A percentile compares a stretch with the other conserved stretches of the same genome.
Conservation (phyloP, 2,329 filamentous ascomycete species). For the Microcyclospora tardicrescens region DNA sequence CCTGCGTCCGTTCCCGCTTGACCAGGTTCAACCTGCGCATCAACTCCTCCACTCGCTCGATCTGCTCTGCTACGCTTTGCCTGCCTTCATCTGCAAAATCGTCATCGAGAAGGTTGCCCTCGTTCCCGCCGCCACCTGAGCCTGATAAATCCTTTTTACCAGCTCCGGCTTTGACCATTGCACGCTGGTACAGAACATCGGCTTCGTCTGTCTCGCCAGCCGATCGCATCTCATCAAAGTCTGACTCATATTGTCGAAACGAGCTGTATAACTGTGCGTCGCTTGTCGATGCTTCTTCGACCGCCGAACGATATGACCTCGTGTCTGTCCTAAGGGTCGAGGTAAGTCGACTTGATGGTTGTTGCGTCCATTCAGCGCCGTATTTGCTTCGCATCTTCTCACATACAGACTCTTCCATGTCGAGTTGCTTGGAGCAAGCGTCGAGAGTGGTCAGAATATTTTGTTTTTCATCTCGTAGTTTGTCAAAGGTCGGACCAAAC, state of each 20-base stretch:
- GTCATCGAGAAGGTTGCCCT: constrained; percentile 77
- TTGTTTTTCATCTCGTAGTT: constrained; percentile 63
- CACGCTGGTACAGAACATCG: constrained; percentile 77
- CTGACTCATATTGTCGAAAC: constrained; percentile 68
- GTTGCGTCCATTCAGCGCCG: constrained; percentile 89
- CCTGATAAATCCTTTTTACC: constrained; percentile 39
- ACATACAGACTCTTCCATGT: constrained; percentile 95
- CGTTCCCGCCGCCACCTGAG: constrained; percentile 36
- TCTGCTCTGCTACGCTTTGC: constrained; percentile 76
- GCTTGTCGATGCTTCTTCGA: constrained; percentile 79
- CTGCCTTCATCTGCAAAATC: constrained; percentile 75
- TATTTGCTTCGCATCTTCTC: constrained; percentile 99
- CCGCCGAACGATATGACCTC: constrained; percentile 71
- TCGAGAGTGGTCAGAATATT: constrained; percentile 62
- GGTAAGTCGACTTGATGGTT: constrained; percentile 82
- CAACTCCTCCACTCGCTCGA: constrained; percentile 75
- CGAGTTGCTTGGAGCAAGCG: constrained; percentile 71
- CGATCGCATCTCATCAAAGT: constrained; percentile 90
- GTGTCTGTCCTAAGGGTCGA: constrained; percentile 79
- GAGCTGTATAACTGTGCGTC: constrained; percentile 75
- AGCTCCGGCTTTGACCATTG: constrained; percentile 64
- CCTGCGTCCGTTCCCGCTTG: constrained; percentile 81
- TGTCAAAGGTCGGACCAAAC: constrained; percentile 66
- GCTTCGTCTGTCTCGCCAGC: constrained; percentile 78
- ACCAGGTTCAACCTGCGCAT: constrained; percentile 83